A percentile compares a stretch with the other conserved stretches of the same genome.
phyloP scores from a whole-genome alignment of 1,284 basidiomycete species.

The Takashimella tepidaria region DNA sequence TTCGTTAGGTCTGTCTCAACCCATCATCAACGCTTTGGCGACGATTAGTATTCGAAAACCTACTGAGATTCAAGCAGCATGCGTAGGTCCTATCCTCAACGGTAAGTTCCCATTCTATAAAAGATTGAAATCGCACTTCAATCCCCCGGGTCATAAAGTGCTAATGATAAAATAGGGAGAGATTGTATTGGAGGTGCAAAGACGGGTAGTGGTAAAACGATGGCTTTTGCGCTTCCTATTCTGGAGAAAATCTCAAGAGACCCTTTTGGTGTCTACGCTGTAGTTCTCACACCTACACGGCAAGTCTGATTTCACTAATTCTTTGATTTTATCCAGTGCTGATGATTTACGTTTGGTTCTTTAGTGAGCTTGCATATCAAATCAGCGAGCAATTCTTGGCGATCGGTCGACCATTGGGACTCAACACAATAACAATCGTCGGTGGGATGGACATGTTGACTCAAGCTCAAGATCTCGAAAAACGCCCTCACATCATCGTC shows the following conservation, averaged over 20 bases:
- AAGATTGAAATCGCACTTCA: too few species aligned
- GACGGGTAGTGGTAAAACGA: conserved; percentile 96
- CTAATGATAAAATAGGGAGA: conserved; percentile 53
- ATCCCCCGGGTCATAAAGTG: not conserved
- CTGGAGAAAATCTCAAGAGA: conserved; percentile 81
- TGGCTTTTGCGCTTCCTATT: conserved; percentile 94
- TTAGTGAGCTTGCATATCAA: conserved; percentile 91
- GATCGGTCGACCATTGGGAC: conserved; percentile 71
- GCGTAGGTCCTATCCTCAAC: conserved; percentile 78
- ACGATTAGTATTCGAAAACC: conserved; percentile 81
- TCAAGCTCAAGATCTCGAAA: conserved; percentile 80
- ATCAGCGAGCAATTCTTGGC: conserved; percentile 94
- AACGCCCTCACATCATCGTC: conserved; percentile 86
- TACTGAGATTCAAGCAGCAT: conserved; percentile 84
- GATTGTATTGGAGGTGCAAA: conserved; percentile 98
- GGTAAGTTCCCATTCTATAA: too few species aligned
- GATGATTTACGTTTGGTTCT: conserved; percentile 4
- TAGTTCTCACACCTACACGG: conserved; percentile 92
- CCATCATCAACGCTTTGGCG: conserved; percentile 64
- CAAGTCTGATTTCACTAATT: conserved; percentile 43
- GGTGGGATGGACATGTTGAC: conserved; percentile 99
- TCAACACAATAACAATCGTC: conserved; percentile 82
- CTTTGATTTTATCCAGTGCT: conserved; percentile 1
- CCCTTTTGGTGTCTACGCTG: conserved; percentile 88
- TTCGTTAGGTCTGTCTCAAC: conserved; percentile 67